These are phyloP conservation scores for Rubia peregrina DNA, from an alignment of 305 asterid species.

Conservation along the genomic window DNA sequence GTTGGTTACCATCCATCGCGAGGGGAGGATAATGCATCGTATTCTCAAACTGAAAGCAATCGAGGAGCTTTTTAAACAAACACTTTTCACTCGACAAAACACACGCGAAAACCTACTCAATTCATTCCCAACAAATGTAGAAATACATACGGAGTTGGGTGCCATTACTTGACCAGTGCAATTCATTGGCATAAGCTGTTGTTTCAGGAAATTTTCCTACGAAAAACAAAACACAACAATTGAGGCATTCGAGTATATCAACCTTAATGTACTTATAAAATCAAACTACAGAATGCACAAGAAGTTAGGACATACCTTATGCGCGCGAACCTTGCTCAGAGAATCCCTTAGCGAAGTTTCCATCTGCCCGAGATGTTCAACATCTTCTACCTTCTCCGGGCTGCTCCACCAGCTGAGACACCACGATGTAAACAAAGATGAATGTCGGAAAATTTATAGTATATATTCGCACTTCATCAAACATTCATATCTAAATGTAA, in stretches of 20 bases:
- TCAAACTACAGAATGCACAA: background rate
- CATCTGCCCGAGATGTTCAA: slow-evolving; percentile 63
- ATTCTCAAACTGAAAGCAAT: slow-evolving; percentile 34
- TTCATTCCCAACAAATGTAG: background rate
- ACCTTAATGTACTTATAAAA: background rate
- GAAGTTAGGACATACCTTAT: slow-evolving; percentile 31
- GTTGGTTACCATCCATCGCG: slow-evolving; percentile 36
- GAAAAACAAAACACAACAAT: background rate
- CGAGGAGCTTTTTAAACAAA: background rate
- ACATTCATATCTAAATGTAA: background rate
- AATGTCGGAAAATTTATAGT: slow-evolving; percentile 5
- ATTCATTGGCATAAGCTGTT: slow-evolving; percentile 39
- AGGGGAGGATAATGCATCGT: slow-evolving; percentile 40
- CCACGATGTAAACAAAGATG: slow-evolving; percentile 16
- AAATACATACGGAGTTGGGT: slow-evolving; percentile 9
- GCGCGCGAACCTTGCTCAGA: slow-evolving; percentile 40
- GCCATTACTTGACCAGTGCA: slow-evolving; percentile 44
- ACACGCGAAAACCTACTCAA: background rate
- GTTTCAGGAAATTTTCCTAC: slow-evolving; percentile 39
- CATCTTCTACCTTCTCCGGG: slow-evolving; percentile 56
- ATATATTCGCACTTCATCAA: background rate
- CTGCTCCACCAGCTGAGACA: slow-evolving; percentile 62
- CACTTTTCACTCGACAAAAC: background rate
- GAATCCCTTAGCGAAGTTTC: slow-evolving; percentile 53
- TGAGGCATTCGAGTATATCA: background rate